Base-by-base conservation (phyloP, 106 monocot species). In the Dendrobium catenatum region DNA sequence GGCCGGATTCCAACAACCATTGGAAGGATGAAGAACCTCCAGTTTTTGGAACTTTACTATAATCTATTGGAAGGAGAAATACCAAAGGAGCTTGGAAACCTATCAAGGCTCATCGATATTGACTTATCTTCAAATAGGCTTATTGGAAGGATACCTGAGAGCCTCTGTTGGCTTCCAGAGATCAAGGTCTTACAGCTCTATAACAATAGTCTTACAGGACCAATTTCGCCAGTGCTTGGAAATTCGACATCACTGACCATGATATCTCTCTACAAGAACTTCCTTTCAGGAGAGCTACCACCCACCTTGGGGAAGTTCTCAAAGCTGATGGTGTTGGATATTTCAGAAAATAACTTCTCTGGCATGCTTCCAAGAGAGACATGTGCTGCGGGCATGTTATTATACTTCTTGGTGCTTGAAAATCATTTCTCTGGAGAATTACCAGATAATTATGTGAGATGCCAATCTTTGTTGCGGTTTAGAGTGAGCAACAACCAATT, bases 31-130 rank as follows among this genome's bases (percentile, higher is more conserved):
- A 22, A 77, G 5, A 97, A 93, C 37, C 84, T 97, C 58, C 76
- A 75, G 78, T 68, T 88, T 17, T 81, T 97, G 16, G 97, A 97
- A 51, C 86, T 97, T 55, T 97, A 97, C 85, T 97, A 94, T 79
- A 97, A 97, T 83, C 3, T 66, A 2, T 82, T 97, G 2, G 81
- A 55, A 6, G 94, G 94, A 33, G 81, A 49, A 51, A 88, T 97
- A 73, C 97, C 97, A 0, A 84, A 82, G 6, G 94, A 92, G 61
- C 85, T 97, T 26, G 97, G 97, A 13, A 97, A 97, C 55, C 79
- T 97, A 46, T 88, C 97, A 0, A 18, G 41, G 54, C 75, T 97
- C 33, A 77, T 78, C 11, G 97, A 97, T 81, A 78, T 92, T 20
- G 97, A 97, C 79, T 43, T 92, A 33, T 97, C 97, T 3, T 89